A percentile compares a stretch with the other conserved stretches of the same genome.
Conservation (phyloP, 169 alveolate genomes). For the Babesia bovis region DNA sequence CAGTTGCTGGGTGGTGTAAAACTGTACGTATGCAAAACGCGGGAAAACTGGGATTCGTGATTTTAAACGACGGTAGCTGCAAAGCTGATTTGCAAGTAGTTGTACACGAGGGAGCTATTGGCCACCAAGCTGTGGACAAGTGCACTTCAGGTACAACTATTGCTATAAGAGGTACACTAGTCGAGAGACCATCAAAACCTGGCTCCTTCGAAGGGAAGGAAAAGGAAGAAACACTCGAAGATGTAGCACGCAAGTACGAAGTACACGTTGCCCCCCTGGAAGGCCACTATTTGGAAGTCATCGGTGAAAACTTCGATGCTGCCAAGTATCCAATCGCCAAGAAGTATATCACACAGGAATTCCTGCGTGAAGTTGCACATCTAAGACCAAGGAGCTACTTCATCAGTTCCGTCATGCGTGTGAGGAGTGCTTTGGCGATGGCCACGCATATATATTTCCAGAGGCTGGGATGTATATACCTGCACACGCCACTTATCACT, state of each 20-base stretch:
- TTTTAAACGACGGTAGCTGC: constrained; percentile 94
- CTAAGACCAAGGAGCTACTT: constrained; percentile 95
- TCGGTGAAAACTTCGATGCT: constrained; percentile 87
- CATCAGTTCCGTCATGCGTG: constrained; percentile 92
- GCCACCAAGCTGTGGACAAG: constrained; percentile 77
- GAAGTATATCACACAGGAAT: constrained; percentile 90
- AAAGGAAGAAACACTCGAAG: constrained; percentile 62
- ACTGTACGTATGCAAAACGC: constrained; percentile 92
- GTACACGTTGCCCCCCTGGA: constrained; percentile 65
- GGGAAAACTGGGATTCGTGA: constrained; percentile 89
- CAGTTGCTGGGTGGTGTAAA: constrained; percentile 93
- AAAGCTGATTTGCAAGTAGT: constrained; percentile 89
- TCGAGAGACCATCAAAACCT: constrained; percentile 88
- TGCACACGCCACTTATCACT: constrained; percentile 98
- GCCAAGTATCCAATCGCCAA: constrained; percentile 93
- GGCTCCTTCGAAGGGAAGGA: constrained; percentile 46
- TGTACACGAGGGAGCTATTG: constrained; percentile 83
- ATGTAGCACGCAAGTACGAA: constrained; percentile 57
- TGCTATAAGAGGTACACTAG: constrained; percentile 86
- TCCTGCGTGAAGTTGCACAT: constrained; percentile 94
- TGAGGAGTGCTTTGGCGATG: constrained; percentile 90
- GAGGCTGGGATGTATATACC: constrained; percentile 91
- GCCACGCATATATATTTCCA: constrained; percentile 96
- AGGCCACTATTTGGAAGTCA: constrained; percentile 66
- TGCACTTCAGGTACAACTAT: constrained; percentile 85